Conservation (phyloP, 306 rosid genomes). For the Hippophae gyantsensis region DNA sequence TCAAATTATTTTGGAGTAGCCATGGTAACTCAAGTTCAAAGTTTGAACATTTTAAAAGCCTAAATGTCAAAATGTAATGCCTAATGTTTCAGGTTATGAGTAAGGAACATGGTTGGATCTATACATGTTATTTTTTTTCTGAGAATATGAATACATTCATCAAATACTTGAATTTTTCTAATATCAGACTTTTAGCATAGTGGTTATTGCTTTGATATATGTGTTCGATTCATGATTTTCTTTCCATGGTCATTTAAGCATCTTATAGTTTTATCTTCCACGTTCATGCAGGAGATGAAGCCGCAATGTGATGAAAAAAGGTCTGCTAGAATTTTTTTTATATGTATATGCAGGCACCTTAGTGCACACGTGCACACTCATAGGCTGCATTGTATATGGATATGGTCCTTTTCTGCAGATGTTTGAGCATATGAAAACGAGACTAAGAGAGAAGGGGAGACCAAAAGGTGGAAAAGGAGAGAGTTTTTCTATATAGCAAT, state of each 20-base stretch:
- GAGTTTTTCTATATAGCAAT: slow-evolving; percentile 58
- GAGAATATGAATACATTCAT: too few relatives aligned
- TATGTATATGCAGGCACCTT: not conserved
- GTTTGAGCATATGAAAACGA: slow-evolving; percentile 58
- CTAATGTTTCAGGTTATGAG: too few relatives aligned
- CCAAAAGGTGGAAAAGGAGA: slow-evolving; percentile 67
- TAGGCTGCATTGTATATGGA: slow-evolving; percentile 3
- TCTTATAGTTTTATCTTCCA: slow-evolving; percentile 19
- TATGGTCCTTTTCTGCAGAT: slow-evolving; percentile 45
- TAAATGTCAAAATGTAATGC: too few relatives aligned
- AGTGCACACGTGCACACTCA: not conserved
- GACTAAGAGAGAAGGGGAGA: slow-evolving; percentile 72
- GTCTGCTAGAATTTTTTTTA: slow-evolving; percentile 25
- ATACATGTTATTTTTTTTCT: too few relatives aligned
- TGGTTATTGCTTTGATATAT: too few relatives aligned
- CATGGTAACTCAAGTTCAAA: too few relatives aligned
- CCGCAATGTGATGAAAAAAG: slow-evolving; percentile 92
- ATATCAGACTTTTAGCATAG: too few relatives aligned
- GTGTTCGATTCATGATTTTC: too few relatives aligned
- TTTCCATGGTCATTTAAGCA: slow-evolving; percentile 1
- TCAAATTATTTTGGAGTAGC: too few relatives aligned
- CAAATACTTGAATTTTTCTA: too few relatives aligned
- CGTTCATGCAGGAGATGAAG: slow-evolving; percentile 91
- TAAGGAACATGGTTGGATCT: too few relatives aligned
- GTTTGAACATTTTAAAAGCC: too few relatives aligned